Conservation (phyloP, 441 rosid genomes). For the Adansonia rubrostipa region DNA sequence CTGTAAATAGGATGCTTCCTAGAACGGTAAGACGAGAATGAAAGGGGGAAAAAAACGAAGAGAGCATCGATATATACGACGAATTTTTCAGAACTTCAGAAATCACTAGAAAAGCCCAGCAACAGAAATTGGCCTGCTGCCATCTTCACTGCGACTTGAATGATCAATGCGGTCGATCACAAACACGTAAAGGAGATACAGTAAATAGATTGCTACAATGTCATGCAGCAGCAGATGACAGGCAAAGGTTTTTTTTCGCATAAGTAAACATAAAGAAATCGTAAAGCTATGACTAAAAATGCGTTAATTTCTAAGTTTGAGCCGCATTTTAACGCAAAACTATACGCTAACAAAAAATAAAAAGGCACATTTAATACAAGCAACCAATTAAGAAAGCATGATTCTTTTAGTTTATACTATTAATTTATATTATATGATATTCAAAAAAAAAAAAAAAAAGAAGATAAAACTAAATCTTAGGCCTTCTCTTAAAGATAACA, state of each 20-base stretch:
- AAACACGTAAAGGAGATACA: neutral
- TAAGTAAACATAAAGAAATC: neutral
- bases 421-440: neutral
- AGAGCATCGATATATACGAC: neutral
- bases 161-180: too few species aligned
- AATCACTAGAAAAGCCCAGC: conserved; percentile 3
- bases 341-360: neutral
- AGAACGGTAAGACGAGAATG: neutral
- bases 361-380: neutral
- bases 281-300: neutral
- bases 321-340: neutral
- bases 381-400: neutral
- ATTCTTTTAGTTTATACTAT: neutral
- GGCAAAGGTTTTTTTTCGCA: neutral
- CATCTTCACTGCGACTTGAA: too few species aligned
- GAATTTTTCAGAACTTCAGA: too few species aligned
- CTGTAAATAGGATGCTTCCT: neutral
- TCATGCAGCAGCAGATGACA: neutral
- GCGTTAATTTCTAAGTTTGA: neutral
- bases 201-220: neutral
- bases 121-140: too few species aligned
- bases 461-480: neutral
- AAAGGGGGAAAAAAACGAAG: neutral
- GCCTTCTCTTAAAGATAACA: neutral
- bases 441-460: too few species aligned